phyloP scores from a whole-genome alignment of 108 stramenopile genomes.

The Parietichytrium sp. region DNA sequence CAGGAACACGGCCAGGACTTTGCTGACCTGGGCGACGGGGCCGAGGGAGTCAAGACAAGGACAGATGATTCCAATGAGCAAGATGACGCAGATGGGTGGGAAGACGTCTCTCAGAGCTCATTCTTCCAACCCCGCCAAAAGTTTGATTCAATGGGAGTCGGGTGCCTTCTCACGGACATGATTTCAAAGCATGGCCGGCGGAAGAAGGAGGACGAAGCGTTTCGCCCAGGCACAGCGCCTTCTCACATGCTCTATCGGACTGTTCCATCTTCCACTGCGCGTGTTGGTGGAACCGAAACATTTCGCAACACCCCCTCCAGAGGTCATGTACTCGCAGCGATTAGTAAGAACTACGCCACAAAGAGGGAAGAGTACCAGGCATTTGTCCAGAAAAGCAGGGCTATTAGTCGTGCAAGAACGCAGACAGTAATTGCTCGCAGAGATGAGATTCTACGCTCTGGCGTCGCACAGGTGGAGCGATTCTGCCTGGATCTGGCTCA shows the following conservation, averaged over 20 bases:
- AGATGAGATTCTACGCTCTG: neutral
- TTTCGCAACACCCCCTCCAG: slow-evolving; percentile 12
- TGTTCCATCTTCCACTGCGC: neutral
- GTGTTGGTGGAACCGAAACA: slow-evolving; percentile 7
- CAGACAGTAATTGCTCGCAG: neutral
- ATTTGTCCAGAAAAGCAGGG: neutral
- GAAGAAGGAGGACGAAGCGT: neutral
- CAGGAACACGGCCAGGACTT: no score
- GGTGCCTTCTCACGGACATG: neutral
- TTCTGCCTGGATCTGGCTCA: slow-evolving; percentile 27
- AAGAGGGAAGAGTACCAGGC: neutral
- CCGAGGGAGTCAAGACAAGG: no score
- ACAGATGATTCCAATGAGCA: no score
- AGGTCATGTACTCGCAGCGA: no score
- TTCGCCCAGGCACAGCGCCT: slow-evolving; percentile 9
- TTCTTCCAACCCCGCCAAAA: neutral
- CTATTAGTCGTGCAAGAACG: neutral
- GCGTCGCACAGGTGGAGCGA: neutral
- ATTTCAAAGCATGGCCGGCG: no score
- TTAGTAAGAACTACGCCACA: neutral
- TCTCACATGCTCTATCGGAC: slow-evolving; percentile 20
- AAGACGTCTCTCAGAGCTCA: neutral
- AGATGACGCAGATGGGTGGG: neutral
- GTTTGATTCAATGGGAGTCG: neutral
- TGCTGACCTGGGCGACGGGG: no score